These are phyloP conservation scores for Lipomyces japonicus DNA, from an alignment of 805 yeast genomes.

Conservation along the genomic window DNA sequence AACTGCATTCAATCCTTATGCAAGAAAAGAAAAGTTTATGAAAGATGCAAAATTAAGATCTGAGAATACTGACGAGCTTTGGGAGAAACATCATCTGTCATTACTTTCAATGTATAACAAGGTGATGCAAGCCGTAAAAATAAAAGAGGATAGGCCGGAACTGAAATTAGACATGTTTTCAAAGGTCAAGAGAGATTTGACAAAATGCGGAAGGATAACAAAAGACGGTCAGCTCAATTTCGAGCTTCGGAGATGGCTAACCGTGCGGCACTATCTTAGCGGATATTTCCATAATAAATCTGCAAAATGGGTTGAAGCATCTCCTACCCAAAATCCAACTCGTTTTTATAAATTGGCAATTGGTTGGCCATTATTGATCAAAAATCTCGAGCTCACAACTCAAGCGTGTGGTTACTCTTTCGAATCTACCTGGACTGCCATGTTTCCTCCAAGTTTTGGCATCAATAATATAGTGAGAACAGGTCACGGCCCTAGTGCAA, in stretches of 20 bases:
- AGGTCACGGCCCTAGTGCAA: background rate
- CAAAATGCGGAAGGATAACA: background rate
- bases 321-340: background rate
- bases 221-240: background rate
- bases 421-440: background rate
- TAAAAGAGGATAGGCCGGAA: background rate
- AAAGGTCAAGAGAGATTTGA: background rate
- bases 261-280: background rate
- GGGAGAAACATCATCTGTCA: no score
- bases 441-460: background rate
- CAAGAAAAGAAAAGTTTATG: background rate
- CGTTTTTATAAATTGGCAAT: background rate
- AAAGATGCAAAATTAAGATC: background rate
- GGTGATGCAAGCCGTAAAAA: no score
- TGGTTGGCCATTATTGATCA: background rate
- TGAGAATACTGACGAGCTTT: no score
- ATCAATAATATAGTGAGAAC: background rate
- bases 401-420: background rate
- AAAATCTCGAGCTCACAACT: background rate
- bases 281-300: background rate
- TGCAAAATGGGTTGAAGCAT: background rate
- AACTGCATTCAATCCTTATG: background rate
- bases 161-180: background rate
- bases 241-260: background rate
- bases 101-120: no score